Base-by-base conservation (phyloP, 2,329 filamentous ascomycete species). In the Cadophora sp. region DNA sequence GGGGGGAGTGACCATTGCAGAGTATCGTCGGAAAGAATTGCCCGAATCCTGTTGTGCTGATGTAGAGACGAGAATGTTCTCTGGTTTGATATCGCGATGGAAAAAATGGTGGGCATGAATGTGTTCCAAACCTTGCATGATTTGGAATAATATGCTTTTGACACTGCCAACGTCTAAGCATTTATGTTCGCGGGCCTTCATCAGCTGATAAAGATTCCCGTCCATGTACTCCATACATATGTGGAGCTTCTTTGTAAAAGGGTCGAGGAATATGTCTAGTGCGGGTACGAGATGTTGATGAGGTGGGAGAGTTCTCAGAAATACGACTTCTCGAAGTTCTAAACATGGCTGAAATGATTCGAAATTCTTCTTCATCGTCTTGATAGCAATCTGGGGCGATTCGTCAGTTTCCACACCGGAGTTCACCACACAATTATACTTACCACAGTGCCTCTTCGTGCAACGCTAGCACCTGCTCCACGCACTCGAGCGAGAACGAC, bases 211-310 rank as follows among this genome's bases (percentile, higher is more conserved):
- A 0, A 99, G 86, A 80, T 99, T 99, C 62, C 96, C 96, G 79
- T 99, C 96, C 96, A 99, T 99, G 81, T 97, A 97, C 83, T 99
- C 96, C 96, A 99, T 99, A 77, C 89, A 91, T 74, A 99, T 99
- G 81, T 99, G 96, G 55, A 99, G 89, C 82, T 97, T 97, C 83
- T 94, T 97, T 82, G 88, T 97, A 79, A 93, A 92, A 0, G 96
- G 96, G 77, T 99, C 96, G 76, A 99, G 89, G 81, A 99, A 99
- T 77, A 99, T 99, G 81, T 99, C 96, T 73, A 98, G 87, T 5
- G 96, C 95, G 43, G 96, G 96, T n/a, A 99, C 96, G 40, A 99
- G 87, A 80, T 99, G 96, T 74, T 90, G 89, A 78, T 99, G 96
- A 55, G 87, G 84, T 1, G 96, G 96, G 19, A 99, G 84, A 12